phyloP scores from a whole-genome alignment of 2,329 filamentous ascomycete species.

The Talaromyces atroroseus region DNA sequence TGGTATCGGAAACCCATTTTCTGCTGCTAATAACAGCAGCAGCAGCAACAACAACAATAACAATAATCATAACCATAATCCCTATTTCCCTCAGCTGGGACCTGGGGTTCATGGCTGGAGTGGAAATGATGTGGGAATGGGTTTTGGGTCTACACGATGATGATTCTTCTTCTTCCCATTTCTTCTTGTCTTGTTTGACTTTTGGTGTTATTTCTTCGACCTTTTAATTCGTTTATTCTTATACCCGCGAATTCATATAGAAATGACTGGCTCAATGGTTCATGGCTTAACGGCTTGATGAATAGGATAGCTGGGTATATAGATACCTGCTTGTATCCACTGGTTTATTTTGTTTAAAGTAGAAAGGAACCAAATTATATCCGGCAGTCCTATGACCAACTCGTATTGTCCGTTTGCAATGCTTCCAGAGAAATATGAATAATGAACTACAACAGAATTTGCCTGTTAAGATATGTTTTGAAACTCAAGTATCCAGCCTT shows the following conservation, averaged over 20 bases:
- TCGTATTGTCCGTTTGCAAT: not conserved
- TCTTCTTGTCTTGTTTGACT: not conserved
- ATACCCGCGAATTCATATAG: not conserved
- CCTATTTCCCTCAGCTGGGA: not conserved
- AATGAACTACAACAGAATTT: not conserved
- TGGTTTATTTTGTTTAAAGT: not conserved
- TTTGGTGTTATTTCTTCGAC: not conserved
- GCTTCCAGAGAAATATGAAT: not conserved
- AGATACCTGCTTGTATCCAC: not conserved
- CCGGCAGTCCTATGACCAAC: not conserved
- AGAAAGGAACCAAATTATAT: not conserved
- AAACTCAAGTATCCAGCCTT: slow-evolving; percentile 9
- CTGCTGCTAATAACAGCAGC: not conserved
- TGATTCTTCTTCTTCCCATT: not conserved
- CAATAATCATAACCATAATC: not conserved
- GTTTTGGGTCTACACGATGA: slow-evolving; percentile 4
- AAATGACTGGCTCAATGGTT: not conserved
- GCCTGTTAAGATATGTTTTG: not conserved
- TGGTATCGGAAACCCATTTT: not conserved
- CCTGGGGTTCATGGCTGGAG: not conserved
- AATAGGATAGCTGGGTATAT: not conserved
- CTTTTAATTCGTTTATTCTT: not conserved
- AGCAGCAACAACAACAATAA: not conserved
- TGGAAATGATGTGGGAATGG: slow-evolving; percentile 3
- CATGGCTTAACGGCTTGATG: not conserved